phyloP scores from a whole-genome alignment of 2,329 filamentous ascomycete species.

The Scytalidium lignicola region DNA sequence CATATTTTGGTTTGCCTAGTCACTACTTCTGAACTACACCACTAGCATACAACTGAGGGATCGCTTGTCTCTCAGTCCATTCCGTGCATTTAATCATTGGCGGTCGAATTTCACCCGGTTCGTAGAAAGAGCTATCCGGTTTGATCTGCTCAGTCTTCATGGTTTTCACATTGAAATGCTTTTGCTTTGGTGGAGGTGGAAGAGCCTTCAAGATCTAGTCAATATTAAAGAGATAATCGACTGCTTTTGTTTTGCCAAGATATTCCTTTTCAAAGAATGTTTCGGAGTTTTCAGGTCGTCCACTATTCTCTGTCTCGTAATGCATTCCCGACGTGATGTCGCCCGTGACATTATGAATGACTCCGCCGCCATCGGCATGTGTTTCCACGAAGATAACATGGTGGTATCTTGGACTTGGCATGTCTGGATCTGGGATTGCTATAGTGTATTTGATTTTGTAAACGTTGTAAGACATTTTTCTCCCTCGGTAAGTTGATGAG shows the following conservation, averaged over 20 bases:
- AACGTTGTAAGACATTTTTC: constrained; percentile 9
- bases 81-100: constrained; percentile 12
- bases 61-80: constrained; percentile 10
- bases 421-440: constrained; percentile 2
- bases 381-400: constrained; percentile 5
- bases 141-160: constrained; percentile 3
- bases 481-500: constrained; percentile 48
- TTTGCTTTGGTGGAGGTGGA: constrained; percentile 10
- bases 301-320: background rate
- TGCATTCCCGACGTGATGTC: constrained; percentile 3
- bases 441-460: constrained; percentile 3
- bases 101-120: constrained; percentile 3
- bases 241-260: background rate
- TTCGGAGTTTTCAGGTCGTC: background rate
- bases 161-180: background rate
- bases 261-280: background rate
- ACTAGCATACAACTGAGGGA: constrained; percentile 9
- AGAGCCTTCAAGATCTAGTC: constrained; percentile 3
- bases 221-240: constrained; percentile 5
- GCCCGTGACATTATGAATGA: background rate
- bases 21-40: constrained; percentile 13
- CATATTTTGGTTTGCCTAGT: no score
- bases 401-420: constrained; percentile 5
- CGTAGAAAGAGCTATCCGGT: background rate
- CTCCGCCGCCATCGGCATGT: constrained; percentile 1